These are phyloP conservation scores for Colletotrichum sp. DNA, from an alignment of 2,329 filamentous ascomycete species.

Conservation along the genomic window DNA sequence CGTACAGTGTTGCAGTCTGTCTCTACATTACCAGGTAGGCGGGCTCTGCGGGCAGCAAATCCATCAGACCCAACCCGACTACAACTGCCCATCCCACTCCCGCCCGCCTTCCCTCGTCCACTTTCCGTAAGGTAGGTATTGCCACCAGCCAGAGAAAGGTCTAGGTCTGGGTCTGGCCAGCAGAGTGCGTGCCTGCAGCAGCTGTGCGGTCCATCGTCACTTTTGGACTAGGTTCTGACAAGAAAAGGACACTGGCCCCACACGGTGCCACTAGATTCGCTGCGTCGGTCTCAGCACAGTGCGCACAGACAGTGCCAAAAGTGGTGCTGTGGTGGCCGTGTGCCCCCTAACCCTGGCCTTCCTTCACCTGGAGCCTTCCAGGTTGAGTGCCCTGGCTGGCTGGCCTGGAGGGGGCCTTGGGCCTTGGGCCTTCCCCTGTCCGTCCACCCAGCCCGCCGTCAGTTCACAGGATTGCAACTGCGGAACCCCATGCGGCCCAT, in stretches of 20 bases:
- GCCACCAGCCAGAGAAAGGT: neutral
- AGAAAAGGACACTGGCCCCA: neutral
- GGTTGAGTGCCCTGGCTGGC: neutral
- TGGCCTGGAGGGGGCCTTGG: neutral
- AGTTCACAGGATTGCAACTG: neutral
- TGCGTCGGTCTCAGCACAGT: neutral
- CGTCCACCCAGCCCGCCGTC: neutral
- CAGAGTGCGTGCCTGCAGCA: neutral
- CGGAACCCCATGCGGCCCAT: neutral
- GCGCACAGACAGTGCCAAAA: neutral
- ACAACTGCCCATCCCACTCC: neutral
- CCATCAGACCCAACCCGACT: neutral
- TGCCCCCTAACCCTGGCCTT: neutral
- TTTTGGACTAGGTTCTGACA: neutral
- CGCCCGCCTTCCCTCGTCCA: neutral
- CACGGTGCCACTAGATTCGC: neutral
- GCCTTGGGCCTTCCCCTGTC: neutral
- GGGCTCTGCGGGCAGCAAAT: neutral
- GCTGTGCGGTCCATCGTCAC: neutral
- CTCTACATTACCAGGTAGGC: neutral
- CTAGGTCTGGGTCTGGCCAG: neutral
- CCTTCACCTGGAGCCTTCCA: neutral
- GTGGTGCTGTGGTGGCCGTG: neutral
- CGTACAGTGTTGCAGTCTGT: neutral
- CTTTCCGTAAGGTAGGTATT: neutral